Base-by-base conservation (phyloP, 2,329 filamentous ascomycete species). In the Cercospora sp. region DNA sequence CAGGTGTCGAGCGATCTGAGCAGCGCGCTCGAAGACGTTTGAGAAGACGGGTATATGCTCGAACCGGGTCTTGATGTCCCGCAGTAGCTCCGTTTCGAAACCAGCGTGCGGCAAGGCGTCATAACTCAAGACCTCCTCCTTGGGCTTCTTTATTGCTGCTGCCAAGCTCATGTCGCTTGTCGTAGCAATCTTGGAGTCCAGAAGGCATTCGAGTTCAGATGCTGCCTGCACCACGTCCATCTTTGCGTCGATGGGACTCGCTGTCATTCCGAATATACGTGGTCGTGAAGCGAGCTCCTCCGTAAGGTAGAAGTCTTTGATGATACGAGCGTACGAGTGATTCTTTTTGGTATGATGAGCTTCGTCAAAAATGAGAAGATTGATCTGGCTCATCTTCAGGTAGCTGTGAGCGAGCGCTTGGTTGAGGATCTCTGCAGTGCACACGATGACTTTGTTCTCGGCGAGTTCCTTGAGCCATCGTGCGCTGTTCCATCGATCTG, bases 301-400 rank as follows among this genome's bases (percentile, higher is more conserved):
- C 2, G 84, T 80, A 1, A 88, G 71, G 75, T 97, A 98, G 73
- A 92, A 93, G 67, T 97, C 91, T 74, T 91, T 93, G 80, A 99
- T 92, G 67, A 99, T 95, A 30, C 88, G 86, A 21, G 94, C 92
- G 76, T 97, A 99, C 0, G 92, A 86, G 75, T 99, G 95, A 62
- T 93, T 91, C 78, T 94, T 96, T 80, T 99, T 99, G 0, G 94
- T 89, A 76, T 98, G 95, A 75, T 99, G 95, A 5, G 94, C 95
- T 80, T 99, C 95, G 75, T 99, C 95, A 72, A 99, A 97, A 68
- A 98, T 89, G 43, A 99, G 83, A 1, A 99, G 85, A 75, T 94
- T 98, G 78, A 98, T 93, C 73, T 91, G 88, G 18, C 87, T 82
- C 82, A 99, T 97, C 9, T 80, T 86, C 68, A 97, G 86, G 79